Evolutionary conservation across 768 basidiomycete species (phyloP).

Genomic region (Pilatotrama ljubarskyi): DNA sequence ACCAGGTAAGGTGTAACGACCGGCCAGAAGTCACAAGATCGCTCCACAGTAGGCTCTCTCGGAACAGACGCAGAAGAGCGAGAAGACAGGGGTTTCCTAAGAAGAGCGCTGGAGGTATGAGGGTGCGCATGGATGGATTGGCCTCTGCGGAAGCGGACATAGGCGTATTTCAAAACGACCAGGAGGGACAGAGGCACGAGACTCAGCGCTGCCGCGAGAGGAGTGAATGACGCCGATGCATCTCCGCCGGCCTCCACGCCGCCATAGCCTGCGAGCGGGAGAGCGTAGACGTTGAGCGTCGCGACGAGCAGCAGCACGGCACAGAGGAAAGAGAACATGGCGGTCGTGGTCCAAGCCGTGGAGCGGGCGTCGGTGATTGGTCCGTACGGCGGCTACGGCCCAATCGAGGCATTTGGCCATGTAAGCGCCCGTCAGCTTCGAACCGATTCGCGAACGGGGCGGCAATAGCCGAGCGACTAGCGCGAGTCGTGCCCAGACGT

Average conservation of each 20-base stretch:
- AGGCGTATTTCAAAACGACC: slow-evolving; percentile 22
- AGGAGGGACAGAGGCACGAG: slow-evolving; percentile 27
- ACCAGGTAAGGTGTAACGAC: slow-evolving; percentile 23
- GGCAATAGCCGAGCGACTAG: neutral
- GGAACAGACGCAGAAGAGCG: neutral
- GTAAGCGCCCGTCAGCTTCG: too few relatives aligned
- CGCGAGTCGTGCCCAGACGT: slow-evolving; percentile 12
- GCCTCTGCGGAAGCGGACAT: slow-evolving; percentile 23
- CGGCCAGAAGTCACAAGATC: neutral
- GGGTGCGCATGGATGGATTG: slow-evolving; percentile 23
- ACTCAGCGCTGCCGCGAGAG: slow-evolving; percentile 13
- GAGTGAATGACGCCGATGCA: neutral
- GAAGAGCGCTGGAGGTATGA: neutral
- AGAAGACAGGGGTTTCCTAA: neutral
- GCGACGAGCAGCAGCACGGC: neutral
- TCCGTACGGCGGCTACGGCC: neutral
- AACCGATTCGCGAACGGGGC: neutral
- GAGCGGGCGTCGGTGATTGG: neutral
- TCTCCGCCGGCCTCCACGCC: neutral
- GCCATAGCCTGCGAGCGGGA: neutral
- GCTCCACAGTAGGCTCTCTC: too few relatives aligned
- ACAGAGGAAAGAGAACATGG: neutral
- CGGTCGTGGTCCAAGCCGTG: neutral
- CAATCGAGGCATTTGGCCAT: too few relatives aligned
- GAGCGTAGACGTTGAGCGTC: neutral